phyloP scores from a whole-genome alignment of 83 land plant genomes.

The Picea engelmannii region DNA sequence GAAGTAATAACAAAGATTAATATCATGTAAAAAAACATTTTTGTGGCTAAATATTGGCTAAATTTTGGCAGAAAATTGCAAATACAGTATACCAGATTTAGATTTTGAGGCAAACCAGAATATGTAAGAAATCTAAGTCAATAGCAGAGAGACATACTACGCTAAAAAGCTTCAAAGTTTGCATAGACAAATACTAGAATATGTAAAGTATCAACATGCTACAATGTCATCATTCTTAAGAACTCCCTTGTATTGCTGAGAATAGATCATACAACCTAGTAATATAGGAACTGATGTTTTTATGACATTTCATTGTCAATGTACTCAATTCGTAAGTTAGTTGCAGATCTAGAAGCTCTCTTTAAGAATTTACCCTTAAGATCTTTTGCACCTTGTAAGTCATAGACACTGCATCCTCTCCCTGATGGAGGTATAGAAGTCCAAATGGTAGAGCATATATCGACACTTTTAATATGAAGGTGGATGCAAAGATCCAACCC shows the following conservation, averaged over 20 bases:
- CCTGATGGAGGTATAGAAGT: background rate
- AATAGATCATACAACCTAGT: background rate
- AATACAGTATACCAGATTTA: background rate
- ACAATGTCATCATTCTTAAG: background rate
- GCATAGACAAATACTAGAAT: background rate
- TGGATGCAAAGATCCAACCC: background rate
- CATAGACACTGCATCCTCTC: background rate
- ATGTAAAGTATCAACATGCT: background rate
- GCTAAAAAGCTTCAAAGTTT: background rate
- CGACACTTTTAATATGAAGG: background rate
- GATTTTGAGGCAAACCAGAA: background rate
- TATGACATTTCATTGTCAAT: too few relatives aligned
- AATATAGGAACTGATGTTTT: background rate
- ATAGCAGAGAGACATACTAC: background rate
- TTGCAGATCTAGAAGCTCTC: too few relatives aligned
- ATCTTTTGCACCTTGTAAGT: background rate
- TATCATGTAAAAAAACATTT: background rate
- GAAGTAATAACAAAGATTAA: background rate
- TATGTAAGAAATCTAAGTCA: background rate
- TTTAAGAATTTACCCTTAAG: background rate
- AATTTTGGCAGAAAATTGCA: background rate
- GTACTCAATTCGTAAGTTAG: background rate
- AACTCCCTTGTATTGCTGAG: background rate
- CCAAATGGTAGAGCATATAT: background rate
- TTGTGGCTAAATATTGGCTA: background rate